Evolutionary conservation across 2,329 filamentous ascomycete genomes (phyloP), one percentile per base, ranked within the genome.

Genomic region (Monilinia laxa): DNA sequence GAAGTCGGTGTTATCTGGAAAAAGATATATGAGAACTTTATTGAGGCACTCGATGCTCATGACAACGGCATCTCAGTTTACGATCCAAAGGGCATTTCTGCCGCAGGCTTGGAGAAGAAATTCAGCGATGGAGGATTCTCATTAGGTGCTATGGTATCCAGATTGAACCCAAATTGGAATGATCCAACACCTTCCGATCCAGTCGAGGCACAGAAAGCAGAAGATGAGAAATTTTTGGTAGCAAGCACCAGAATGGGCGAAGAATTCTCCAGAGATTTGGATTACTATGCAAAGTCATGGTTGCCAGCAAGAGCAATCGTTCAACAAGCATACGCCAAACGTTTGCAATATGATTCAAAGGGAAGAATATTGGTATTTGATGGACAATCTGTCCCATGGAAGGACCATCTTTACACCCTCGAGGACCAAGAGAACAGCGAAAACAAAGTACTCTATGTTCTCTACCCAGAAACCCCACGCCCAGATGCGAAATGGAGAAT

Each of bases 21-120:
- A 75, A 97, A 97, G 82, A 81, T 99, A 62, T 99, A 99, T 83
- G 87, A 90, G 72, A 90, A 90, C 79, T 97, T 98, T 78, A 84
- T 99, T 77, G 95, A 99, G 82, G 93, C 95, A 2, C 89, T 99
- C 66, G 95, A 99, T 79, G 95, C 93, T 67, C 94, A 99, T 80
- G 95, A 99, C 83, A 99, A 99, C 78, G 95, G 95, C 72, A 90
- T 99, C 76, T 89, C 88, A 35, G 85, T 83, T 67, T 96, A 96
- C 80, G 92, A 97, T 76, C 83, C 90, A 38, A 83, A 84, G 31
- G 87, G 83, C 42, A 77, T 97, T 23, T 79, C 85, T 40, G 84
- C 87, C 40, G 90, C 91, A 0, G 90, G 89, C 4, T 79, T 97
- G 53, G 81, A 90, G 78, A 95, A 93, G 82, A 88, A 89, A 72